Evolutionary conservation across 2,329 filamentous ascomycete genomes (phyloP), one percentile per base, ranked within the genome.

Genomic region (Aspergillus pseudoterreus): DNA sequence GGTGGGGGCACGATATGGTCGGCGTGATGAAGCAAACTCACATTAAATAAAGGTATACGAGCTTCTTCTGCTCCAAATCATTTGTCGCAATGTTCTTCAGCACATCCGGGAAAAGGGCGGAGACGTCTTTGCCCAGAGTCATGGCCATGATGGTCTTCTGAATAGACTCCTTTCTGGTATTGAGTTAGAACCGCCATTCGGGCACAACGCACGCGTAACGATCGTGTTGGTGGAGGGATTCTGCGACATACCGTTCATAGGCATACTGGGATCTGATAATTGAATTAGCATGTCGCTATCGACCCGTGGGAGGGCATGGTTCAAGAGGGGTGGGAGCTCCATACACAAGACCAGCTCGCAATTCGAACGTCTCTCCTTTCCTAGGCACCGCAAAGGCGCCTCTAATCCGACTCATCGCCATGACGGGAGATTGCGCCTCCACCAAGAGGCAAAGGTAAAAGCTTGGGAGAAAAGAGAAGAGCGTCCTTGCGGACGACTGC

Each of bases 91-190:
- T 99, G 69, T 99, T 99, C 82, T 99, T 99, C 58, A 99, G 79
- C 32, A 99, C 94, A 69, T 99, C 94, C 2, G 94, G 94, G 71
- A 99, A 99, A 58, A 99, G 78, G 51, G 92, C 89, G 49, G 94
- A 99, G 54, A 99, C 94, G 75, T 99, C 94, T 75, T 99, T 99
- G 72, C 94, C 94, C 63, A 99, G 74, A 1, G 94, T 99, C 94
- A 99, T 99, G 70, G 94, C 92, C 92, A 97, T 97, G 77, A 99
- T 99, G 59, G 94, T 99, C 81, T 96, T 97, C 71, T 99, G 94
- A 63, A 99, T 99, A 21, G 94, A 89, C 78, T 99, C 94, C 75
- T 99, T 99, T 67, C 91, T 83, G 56, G 43, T 50, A 38, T 24
- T 53, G 41, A 52, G 72, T 72, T 64, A 71, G 65, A 54, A 53